Percentiles rank a stretch among this genome's conserved stretches.
Evolutionary conservation across 345 rosid species (phyloP).

Genomic region (Trapa incisa): DNA sequence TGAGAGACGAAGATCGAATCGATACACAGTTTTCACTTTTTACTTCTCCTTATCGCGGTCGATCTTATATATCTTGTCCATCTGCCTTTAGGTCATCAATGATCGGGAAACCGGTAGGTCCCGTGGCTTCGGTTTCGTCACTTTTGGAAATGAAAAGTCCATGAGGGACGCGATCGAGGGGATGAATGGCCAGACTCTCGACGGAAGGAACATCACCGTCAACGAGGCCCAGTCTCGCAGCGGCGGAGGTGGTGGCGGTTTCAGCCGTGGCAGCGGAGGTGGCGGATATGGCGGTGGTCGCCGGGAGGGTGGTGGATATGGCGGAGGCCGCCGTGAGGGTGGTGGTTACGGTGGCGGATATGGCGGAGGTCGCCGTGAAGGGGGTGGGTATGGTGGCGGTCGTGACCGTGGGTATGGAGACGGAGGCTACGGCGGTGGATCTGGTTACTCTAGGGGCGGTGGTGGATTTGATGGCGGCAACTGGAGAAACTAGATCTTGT

Average conservation of each 20-base stretch:
- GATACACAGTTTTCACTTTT: neutral
- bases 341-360: slow-evolving; percentile 21
- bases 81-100: slow-evolving; percentile 37
- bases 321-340: slow-evolving; percentile 11
- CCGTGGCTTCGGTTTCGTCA: slow-evolving; percentile 73
- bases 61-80: too few species aligned
- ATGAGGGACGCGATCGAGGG: slow-evolving; percentile 83
- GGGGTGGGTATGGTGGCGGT: slow-evolving; percentile 34
- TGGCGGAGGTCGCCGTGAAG: slow-evolving; percentile 7
- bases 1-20: slow-evolving; percentile 55
- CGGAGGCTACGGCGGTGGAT: slow-evolving; percentile 22
- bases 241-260: slow-evolving; percentile 37
- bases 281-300: slow-evolving; percentile 21
- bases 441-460: slow-evolving; percentile 41
- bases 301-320: slow-evolving; percentile 15
- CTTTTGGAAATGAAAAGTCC: slow-evolving; percentile 61
- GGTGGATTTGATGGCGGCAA: slow-evolving; percentile 35
- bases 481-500: slow-evolving; percentile 38
- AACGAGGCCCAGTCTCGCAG: slow-evolving; percentile 77
- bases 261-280: slow-evolving; percentile 20
- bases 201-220: slow-evolving; percentile 70
- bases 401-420: slow-evolving; percentile 23
- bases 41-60: neutral
- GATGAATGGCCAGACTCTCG: slow-evolving; percentile 77
- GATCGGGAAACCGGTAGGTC: slow-evolving; percentile 88